Base-by-base conservation (phyloP, 371 early-diverging fungal species). In the Mortierella sp. region DNA sequence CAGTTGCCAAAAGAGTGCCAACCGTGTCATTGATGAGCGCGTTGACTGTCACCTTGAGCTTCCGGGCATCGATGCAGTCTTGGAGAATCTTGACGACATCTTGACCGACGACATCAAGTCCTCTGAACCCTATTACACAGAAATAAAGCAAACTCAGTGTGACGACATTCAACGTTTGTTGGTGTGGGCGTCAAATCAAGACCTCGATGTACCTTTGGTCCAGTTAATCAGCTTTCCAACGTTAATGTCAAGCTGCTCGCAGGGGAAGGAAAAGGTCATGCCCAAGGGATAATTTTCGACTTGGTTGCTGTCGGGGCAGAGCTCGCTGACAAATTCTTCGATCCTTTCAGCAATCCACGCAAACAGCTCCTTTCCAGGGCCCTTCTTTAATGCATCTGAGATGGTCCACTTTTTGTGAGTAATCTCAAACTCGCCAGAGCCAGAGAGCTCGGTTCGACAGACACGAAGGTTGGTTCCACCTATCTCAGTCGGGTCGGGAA, bases 261-360 rank as follows among this genome's bases (percentile, higher is more conserved):
- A 93, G 26, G 99, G 97, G 83, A 96, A 98, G 12, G 95, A 95
- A 75, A 98, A 98, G 5, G 99, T 98, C 83, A 95, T 97, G 9
- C 99, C 99, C 18, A 94, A 83, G 9, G 89, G 84, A 45, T 92
- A 89, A 29, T 72, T 77, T 2, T 59, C 75, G 9, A 66, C 75
- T 45, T 58, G 64, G 44, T 83, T 66, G 30, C 72, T 43, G 26
- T 28, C 50, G 1, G 50, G 26, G 29, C 73, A 72, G 29, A 68
- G 70, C 26, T 81, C 76, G n/a, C 68, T 68, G 26, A 88, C 76
- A 81, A 97, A 98, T 19, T 88, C 85, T 70, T 87, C 90, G 30
- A 97, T 88, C 66, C 92, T 90, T 23, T 95, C 95, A 48, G 97
- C 98, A 77, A 98, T 90, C 85, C 94, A 98, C 80, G 95, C 96